Evolutionary conservation across 192 early-diverging fungal genomes (phyloP), one percentile per base, ranked within the genome.

Genomic region (Glomus cerebriforme): DNA sequence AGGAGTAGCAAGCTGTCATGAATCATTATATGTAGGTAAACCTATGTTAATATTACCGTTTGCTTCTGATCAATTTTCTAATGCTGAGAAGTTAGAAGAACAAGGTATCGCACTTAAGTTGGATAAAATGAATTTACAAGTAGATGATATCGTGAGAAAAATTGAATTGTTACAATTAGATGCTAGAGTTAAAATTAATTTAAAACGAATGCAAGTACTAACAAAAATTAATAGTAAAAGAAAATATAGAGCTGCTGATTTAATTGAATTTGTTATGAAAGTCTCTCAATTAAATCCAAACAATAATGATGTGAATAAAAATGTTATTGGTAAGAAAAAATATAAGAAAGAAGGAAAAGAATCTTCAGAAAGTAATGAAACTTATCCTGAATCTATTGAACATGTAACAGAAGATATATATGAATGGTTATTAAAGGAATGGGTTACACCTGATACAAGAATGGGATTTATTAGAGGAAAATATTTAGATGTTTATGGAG

Each of bases 31-130:
- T 49, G 62, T 47, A 8, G 76, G 79, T 1, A 79, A 47, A 26
- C 81, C 65, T 15, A 69, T 82, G 54, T 59, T 86, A 24, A 8
- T 68, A 2, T 73, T 79, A 37, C 85, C 83, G 10, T 82, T 82
- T 6, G 69, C 69, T 47, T 71, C n/a, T 26, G 43, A 71, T 49
- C 43, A 71, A 71, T 24, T 47, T 29, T 37, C 37, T 27, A 71
- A 71, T 31, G 39, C 69, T 1, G 69, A 71, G 4, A 45, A 39
- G 15, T 49, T 71, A 19, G 69, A 47, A 71, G 27, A 39, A 45
- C n/a, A 22, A 45, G 69, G 69, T 26, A 26, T 71, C 13, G 75
- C 75, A 26, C 34, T 65, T 45, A 45, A 60, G 9, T 15, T 77
- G 26, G 29, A 27, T 9, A 77, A 77, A 65, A 15, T 47, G 12